A percentile compares a stretch with the other conserved stretches of the same genome.
phyloP scores from a whole-genome alignment of 2,329 filamentous ascomycete species.

The Fusarium dlaminii region DNA sequence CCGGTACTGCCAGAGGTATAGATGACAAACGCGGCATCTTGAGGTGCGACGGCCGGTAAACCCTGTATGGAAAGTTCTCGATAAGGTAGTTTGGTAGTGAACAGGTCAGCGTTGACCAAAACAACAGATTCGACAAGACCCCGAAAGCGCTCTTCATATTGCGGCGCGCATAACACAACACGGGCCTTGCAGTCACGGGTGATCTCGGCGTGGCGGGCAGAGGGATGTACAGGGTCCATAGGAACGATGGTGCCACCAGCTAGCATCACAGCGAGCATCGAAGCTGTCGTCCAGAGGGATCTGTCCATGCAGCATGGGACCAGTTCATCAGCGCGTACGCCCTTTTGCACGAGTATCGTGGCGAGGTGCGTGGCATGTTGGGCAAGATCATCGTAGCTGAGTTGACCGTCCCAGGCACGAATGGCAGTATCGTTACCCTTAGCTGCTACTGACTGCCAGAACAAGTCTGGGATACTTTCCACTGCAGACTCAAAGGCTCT shows the following conservation, averaged over 20 bases:
- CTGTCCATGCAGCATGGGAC: constrained; percentile 40
- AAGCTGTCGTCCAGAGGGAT: constrained; percentile 34
- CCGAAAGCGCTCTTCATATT: constrained; percentile 6
- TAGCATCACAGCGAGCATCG: constrained; percentile 40
- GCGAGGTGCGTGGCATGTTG: constrained; percentile 5
- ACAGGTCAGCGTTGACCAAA: not conserved
- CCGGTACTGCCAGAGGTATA: constrained; percentile 42
- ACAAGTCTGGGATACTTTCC: constrained; percentile 3
- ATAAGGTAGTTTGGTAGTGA: not conserved
- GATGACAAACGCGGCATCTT: constrained; percentile 25
- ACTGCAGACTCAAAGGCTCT: not conserved
- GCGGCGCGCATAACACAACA: constrained; percentile 12
- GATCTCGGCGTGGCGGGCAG: constrained; percentile 14
- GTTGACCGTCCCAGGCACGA: constrained; percentile 33
- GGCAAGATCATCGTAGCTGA: constrained; percentile 22
- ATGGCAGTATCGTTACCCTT: not conserved
- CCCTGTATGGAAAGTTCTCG: not conserved
- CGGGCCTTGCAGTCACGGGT: constrained; percentile 2
- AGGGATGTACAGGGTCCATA: constrained; percentile 35
- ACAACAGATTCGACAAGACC: not conserved
- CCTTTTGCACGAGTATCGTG: not conserved
- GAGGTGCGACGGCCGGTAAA: not conserved
- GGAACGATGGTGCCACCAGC: constrained; percentile 40
- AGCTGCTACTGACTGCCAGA: not conserved
- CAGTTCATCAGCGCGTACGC: not conserved